Evolutionary conservation across 768 basidiomycete species (phyloP), one percentile per base, ranked within the genome.

Genomic region (Coprinopsis strossmayeri): DNA sequence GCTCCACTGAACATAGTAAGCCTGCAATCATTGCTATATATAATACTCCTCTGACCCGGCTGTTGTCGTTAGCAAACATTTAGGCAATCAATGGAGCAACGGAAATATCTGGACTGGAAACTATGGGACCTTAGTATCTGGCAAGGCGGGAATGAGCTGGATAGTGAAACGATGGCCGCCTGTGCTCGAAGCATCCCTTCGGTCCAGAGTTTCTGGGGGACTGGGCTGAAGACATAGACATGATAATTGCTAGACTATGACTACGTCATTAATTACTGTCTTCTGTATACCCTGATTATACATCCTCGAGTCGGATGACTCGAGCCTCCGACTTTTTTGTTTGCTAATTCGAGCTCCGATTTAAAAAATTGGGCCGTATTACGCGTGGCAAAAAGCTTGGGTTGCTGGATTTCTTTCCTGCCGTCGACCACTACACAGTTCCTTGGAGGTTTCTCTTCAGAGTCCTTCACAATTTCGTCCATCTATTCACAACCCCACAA

Each of bases 401-500:
- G n/a, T n/a, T n/a, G n/a, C n/a, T n/a, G n/a, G n/a, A n/a, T n/a
- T n/a, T n/a, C n/a, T n/a, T n/a, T n/a, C 50, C 34, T 50, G 46
- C 48, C 45, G 42, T 50, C 48, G 46, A 38, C 41, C 13, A 44
- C 46, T 44, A n/a, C 50, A n/a, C n/a, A n/a, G n/a, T 46, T 61
- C 54, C 43, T 39, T 59, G 52, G 60, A 57, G 53, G 43, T 45
- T 50, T 60, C 50, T 54, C 58, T 54, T 54, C 56, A 34, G 48
- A 55, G 42, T 60, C 66, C 69, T 77, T 72, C 80, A 83, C 79
- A 57, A 84, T 84, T 81, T 72, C 78, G 70, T 72, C 81, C 66
- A 66, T 74, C 69, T 64, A 69, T 70, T 65, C 67, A 61, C 62
- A 66, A 65, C 52, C 60, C 59, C 61, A 62, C 49, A 50, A 53